Evolutionary conservation across 2,329 filamentous ascomycete species (phyloP).

Genomic region (Plectosphaerella cucumerina): DNA sequence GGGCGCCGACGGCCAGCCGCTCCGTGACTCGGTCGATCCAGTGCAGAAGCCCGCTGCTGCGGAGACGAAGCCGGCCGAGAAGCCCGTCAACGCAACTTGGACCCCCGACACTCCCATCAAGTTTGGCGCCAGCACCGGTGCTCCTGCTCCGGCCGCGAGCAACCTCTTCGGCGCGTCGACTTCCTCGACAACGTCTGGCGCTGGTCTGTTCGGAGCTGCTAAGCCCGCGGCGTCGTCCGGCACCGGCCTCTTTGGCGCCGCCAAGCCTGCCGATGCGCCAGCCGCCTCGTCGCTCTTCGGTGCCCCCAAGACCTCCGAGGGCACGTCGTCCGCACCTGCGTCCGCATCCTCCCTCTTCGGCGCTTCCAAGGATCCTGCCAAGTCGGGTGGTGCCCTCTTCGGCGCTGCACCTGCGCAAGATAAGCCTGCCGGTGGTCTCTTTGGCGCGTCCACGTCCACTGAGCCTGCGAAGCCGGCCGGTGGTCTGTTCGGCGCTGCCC

Average conservation of each 20-base stretch:
- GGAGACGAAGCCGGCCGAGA: conserved; percentile 22
- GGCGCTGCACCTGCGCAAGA: conserved; percentile 13
- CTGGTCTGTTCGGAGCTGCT: conserved; percentile 32
- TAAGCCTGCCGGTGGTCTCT: conserved; percentile 10
- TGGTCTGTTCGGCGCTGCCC: neutral
- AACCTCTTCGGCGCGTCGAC: conserved; percentile 11
- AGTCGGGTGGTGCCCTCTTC: neutral
- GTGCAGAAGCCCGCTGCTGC: conserved; percentile 21
- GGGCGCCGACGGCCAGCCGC: conserved; percentile 43
- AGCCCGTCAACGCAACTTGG: conserved; percentile 42
- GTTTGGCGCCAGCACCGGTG: conserved; percentile 34
- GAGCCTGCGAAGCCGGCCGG: neutral
- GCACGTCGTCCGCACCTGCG: conserved; percentile 12
- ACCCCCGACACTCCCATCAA: conserved; percentile 49
- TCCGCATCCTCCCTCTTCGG: neutral
- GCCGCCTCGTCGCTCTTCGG: conserved; percentile 29
- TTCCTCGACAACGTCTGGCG: conserved; percentile 20
- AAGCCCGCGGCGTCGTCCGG: conserved; percentile 17
- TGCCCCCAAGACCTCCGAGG: conserved; percentile 21
- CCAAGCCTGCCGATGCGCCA: conserved; percentile 21
- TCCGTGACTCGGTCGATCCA: conserved; percentile 28
- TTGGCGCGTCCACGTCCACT: neutral
- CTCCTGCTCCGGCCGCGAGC: conserved; percentile 3
- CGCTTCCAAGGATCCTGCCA: neutral
- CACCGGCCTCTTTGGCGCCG: conserved; percentile 30